phyloP scores from a whole-genome alignment of 768 basidiomycete genomes.

The Termitomyces sp. region DNA sequence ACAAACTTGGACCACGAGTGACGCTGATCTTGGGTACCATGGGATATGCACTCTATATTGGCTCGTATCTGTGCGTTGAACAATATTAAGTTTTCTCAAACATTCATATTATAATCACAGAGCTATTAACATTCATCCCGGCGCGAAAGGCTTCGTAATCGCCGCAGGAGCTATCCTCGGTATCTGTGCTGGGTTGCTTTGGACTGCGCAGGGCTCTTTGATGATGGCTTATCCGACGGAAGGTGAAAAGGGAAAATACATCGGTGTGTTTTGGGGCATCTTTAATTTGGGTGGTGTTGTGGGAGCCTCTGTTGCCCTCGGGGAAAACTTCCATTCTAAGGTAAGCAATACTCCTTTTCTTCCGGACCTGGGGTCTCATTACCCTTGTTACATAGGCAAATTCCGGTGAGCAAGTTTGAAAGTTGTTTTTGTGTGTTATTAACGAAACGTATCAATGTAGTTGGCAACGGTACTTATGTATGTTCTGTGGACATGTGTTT shows the following conservation, averaged over 20 bases:
- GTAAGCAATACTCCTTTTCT: slow-evolving; percentile 26
- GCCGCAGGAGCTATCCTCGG: slow-evolving; percentile 71
- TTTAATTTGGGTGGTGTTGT: slow-evolving; percentile 82
- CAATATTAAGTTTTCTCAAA: neutral
- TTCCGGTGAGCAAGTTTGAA: slow-evolving; percentile 24
- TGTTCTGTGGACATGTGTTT: slow-evolving; percentile 17
- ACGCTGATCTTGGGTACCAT: slow-evolving; percentile 70
- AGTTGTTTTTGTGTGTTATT: neutral
- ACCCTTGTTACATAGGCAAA: slow-evolving; percentile 27
- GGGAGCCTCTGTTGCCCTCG: slow-evolving; percentile 71
- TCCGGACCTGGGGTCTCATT: neutral
- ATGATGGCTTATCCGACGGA: slow-evolving; percentile 86
- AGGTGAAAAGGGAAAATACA: slow-evolving; percentile 70
- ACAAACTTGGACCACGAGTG: slow-evolving; percentile 65
- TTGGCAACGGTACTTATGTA: slow-evolving; percentile 74
- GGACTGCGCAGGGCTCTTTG: slow-evolving; percentile 79
- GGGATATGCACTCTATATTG: slow-evolving; percentile 76
- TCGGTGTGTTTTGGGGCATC: slow-evolving; percentile 78
- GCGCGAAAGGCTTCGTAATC: slow-evolving; percentile 62
- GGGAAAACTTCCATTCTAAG: slow-evolving; percentile 57
- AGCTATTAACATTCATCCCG: slow-evolving; percentile 62
- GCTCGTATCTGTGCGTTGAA: slow-evolving; percentile 58
- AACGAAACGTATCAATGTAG: slow-evolving; percentile 25
- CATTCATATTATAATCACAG: slow-evolving; percentile 25
- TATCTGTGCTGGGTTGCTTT: slow-evolving; percentile 63